phyloP scores from a whole-genome alignment of 495 filamentous ascomycete species.

The Parathielavia appendiculata region DNA sequence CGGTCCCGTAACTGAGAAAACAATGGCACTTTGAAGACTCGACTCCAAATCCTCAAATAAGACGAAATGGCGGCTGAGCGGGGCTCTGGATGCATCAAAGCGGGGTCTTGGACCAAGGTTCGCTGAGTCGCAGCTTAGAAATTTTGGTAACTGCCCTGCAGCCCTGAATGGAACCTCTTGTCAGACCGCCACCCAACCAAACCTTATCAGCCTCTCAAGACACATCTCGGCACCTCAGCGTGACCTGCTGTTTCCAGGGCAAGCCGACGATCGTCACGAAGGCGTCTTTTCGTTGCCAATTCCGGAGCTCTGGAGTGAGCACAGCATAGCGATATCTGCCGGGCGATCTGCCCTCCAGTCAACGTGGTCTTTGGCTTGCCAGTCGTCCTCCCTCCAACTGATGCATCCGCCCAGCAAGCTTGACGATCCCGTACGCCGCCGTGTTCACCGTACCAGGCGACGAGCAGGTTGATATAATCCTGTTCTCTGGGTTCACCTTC shows the following conservation, averaged over 20 bases:
- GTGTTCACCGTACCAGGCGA: slow-evolving; percentile 18
- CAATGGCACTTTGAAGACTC: no score
- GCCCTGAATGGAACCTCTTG: not conserved
- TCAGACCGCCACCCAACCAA: slow-evolving; percentile 10
- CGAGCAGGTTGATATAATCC: slow-evolving; percentile 20
- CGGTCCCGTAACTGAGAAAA: no score
- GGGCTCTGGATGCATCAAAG: not conserved
- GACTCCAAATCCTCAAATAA: not conserved
- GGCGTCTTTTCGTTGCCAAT: slow-evolving; percentile 17
- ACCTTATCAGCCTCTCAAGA: not conserved
- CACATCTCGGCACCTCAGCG: slow-evolving; percentile 8
- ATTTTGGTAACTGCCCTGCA: slow-evolving; percentile 11
- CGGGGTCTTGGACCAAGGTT: slow-evolving; percentile 15
- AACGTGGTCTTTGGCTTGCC: slow-evolving; percentile 24
- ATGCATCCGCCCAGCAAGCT: slow-evolving; percentile 20
- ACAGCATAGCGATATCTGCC: slow-evolving; percentile 20
- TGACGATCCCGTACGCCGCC: slow-evolving; percentile 16
- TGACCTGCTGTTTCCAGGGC: slow-evolving; percentile 7
- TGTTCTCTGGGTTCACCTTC: not conserved
- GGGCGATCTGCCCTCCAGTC: slow-evolving; percentile 17
- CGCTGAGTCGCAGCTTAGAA: slow-evolving; percentile 3
- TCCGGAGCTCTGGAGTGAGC: slow-evolving; percentile 19
- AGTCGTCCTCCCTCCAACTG: slow-evolving; percentile 11
- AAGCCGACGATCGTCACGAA: slow-evolving; percentile 24
- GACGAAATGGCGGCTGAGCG: not conserved